phyloP scores from a whole-genome alignment of 257 asterid species.

The Solanum dulcamara region DNA sequence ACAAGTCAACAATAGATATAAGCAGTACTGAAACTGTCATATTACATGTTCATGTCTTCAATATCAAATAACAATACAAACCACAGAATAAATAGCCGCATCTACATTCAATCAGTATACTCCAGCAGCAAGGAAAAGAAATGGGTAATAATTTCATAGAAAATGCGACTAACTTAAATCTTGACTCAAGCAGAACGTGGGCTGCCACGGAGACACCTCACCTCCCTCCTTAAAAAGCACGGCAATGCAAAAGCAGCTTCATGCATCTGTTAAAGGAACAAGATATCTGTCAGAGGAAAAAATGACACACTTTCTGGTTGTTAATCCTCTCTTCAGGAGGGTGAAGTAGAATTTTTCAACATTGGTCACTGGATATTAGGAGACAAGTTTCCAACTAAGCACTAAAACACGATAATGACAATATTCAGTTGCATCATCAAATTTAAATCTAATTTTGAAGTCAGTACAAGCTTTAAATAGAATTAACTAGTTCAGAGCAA shows the following conservation, averaged over 20 bases:
- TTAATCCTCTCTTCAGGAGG: background rate
- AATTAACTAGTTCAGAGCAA: background rate
- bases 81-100: background rate
- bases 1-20: background rate
- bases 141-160: background rate
- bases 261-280: conserved; percentile 51
- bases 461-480: background rate
- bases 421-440: background rate
- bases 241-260: conserved; percentile 90
- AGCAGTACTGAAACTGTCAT: background rate
- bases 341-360: background rate
- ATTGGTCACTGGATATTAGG: background rate
- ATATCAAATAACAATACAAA: background rate
- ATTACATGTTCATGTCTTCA: background rate
- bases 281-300: background rate
- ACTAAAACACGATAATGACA: background rate
- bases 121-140: background rate
- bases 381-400: background rate
- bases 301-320: background rate
- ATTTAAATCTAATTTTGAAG: background rate
- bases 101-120: background rate
- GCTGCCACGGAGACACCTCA: conserved; percentile 41
- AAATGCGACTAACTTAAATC: background rate
- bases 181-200: background rate
- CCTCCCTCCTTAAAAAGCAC: conserved; percentile 74